Percentiles rank a stretch among this genome's conserved stretches.
phyloP scores from a whole-genome alignment of 139 green algal species.

The Raphidocelis subcapitata region DNA sequence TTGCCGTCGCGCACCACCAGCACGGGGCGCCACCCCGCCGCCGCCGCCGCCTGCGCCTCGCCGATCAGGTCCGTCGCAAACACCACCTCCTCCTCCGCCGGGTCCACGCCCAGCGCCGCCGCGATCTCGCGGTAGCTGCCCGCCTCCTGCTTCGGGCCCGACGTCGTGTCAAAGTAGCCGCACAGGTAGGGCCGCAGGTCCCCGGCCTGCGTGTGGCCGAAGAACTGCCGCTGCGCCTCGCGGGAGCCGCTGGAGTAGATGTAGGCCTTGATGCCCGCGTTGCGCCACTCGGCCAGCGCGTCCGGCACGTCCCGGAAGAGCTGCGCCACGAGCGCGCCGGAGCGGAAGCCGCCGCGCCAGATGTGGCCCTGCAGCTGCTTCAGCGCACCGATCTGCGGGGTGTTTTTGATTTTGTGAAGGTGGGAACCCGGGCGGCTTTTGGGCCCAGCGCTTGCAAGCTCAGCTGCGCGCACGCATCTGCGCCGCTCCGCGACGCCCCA shows the following conservation, averaged over 20 bases:
- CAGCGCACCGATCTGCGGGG: conserved; percentile 56
- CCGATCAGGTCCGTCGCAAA: conserved; percentile 87
- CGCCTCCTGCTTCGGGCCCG: conserved; percentile 68
- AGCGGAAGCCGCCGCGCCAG: conserved; percentile 76
- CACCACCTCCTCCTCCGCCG: conserved; percentile 56
- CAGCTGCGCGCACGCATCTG: too few relatives aligned
- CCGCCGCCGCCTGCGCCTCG: conserved; percentile 79
- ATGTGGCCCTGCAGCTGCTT: conserved; percentile 75
- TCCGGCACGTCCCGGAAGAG: conserved; percentile 85
- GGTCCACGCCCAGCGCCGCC: conserved; percentile 72
- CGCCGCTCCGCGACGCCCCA: conserved; percentile 1
- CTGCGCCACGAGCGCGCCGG: conserved; percentile 67
- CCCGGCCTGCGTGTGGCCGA: conserved; percentile 44
- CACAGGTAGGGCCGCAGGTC: conserved; percentile 85
- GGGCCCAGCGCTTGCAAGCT: too few relatives aligned
- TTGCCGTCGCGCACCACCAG: conserved; percentile 80
- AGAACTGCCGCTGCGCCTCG: conserved; percentile 44
- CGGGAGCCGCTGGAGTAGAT: conserved; percentile 91
- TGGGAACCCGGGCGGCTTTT: too few relatives aligned
- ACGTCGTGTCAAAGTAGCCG: conserved; percentile 95
- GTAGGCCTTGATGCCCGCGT: conserved; percentile 84
- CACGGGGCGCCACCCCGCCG: conserved; percentile 77
- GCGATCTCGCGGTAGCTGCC: conserved; percentile 84
- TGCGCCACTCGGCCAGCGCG: conserved; percentile 69
- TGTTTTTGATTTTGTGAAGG: too few relatives aligned